Percentiles rank a stretch among this genome's conserved stretches.
phyloP scores from a whole-genome alignment of 2,329 filamentous ascomycete genomes.

The Botryotinia calthae region DNA sequence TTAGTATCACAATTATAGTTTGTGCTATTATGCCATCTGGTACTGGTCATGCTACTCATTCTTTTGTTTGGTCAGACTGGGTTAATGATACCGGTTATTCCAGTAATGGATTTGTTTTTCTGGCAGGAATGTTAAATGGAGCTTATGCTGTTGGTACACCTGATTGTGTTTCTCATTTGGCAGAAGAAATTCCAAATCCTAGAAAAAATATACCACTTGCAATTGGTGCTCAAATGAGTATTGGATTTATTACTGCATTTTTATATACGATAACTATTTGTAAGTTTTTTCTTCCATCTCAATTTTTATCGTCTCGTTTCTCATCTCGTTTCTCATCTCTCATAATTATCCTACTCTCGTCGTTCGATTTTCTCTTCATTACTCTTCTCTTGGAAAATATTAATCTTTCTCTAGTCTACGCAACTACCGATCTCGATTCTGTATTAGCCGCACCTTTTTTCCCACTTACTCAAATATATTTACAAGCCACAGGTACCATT shows the following conservation, averaged over 20 bases:
- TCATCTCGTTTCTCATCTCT: no score
- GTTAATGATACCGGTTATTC: slow-evolving; percentile 46
- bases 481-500: slow-evolving; percentile 52
- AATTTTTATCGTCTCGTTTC: not conserved
- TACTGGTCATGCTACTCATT: slow-evolving; percentile 43
- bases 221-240: slow-evolving; percentile 50
- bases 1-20: slow-evolving; percentile 44
- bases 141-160: slow-evolving; percentile 66
- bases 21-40: slow-evolving; percentile 53
- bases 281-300: not conserved
- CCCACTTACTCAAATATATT: slow-evolving; percentile 66
- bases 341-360: not conserved
- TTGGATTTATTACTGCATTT: slow-evolving; percentile 53
- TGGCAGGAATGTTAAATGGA: slow-evolving; percentile 62
- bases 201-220: slow-evolving; percentile 53
- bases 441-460: slow-evolving; percentile 53
- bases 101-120: slow-evolving; percentile 56
- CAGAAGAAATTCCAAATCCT: slow-evolving; percentile 60
- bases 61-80: slow-evolving; percentile 48
- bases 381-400: not conserved
- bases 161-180: slow-evolving; percentile 62
- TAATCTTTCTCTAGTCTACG: slow-evolving; percentile 46
- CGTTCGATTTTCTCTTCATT: no score
- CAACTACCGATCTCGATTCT: slow-evolving; percentile 53
- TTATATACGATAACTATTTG: slow-evolving; percentile 49